These are phyloP conservation scores for Friedmanniomyces simplex DNA, from an alignment of 495 filamentous ascomycete species.

Conservation along the genomic window DNA sequence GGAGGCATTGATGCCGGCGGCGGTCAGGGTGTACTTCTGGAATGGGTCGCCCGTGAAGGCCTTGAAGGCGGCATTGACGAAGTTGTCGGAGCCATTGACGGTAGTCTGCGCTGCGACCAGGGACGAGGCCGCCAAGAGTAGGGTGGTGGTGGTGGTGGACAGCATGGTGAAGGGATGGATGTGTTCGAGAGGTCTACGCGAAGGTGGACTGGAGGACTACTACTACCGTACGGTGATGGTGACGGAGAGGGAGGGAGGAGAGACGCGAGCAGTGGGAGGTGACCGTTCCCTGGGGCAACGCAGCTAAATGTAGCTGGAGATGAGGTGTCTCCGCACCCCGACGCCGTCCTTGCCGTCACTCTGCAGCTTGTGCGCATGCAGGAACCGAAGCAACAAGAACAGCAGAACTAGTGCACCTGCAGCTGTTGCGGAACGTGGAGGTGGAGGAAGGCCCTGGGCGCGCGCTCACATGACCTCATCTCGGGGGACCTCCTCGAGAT, in stretches of 20 bases:
- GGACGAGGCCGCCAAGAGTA: conserved; percentile 14
- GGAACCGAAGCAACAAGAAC: conserved; percentile 1
- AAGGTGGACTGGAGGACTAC: background rate
- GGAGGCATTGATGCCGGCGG: conserved; percentile 55
- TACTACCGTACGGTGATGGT: background rate
- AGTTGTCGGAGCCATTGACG: background rate
- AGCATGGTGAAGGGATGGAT: conserved; percentile 2
- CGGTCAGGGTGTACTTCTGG: conserved; percentile 57
- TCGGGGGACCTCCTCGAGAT: background rate
- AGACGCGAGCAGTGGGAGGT: background rate
- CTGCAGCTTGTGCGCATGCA: background rate
- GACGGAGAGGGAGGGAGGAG: background rate
- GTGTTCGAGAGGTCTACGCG: background rate
- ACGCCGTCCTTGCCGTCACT: background rate
- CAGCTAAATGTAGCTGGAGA: background rate
- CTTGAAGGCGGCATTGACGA: conserved; percentile 4
- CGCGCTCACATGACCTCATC: background rate
- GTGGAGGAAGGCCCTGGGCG: too few species aligned
- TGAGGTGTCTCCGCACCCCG: background rate
- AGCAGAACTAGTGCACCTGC: too few species aligned
- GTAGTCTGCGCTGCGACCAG: conserved; percentile 5
- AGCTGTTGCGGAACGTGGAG: conserved; percentile 7
- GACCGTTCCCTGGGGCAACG: background rate
- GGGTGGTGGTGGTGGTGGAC: background rate
- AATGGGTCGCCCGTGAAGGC: conserved; percentile 31